Evolutionary conservation across 1,284 basidiomycete genomes (phyloP), one percentile per base, ranked within the genome.

Genomic region (Cerioporus squamosus): DNA sequence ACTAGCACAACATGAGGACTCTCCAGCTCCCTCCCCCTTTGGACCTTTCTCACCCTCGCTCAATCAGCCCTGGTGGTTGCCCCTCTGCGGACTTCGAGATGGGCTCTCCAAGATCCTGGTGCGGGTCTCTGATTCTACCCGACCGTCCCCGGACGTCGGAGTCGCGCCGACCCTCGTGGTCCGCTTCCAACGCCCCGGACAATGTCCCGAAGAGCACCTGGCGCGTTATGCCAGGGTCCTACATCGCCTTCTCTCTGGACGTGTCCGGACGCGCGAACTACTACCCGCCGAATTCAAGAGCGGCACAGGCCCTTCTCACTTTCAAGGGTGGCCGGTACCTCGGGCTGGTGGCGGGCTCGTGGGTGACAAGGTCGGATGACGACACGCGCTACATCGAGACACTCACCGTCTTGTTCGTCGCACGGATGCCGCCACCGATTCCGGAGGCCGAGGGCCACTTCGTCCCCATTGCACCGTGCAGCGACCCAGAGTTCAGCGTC

Each of bases 311-410:
- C 6, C 49, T 66, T 26, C 46, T 36, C 18, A 33, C 24, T 20
- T 60, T 58, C 49, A 53, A 55, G 18, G 51, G 51, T 18, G 42
- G 57, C 9, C 64, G 67, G 23, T 70, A 66, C 36, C 43, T 69
- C 42, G 70, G 69, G 17, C 64, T 69, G 5, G 70, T 72, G 12
- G 61, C 57, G 12, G 47, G 44, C 29, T 67, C 67, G 2, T 47
- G 39, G 45, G 42, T 65, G 22, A 49, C 59, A 43, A 38, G 15
- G 24, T 29, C 46, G 33, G 58, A 62, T 14, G 60, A 59, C 22
- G 55, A 58, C 14, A 48, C 55, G n/a, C 50, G 22, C 22, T 51
- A 55, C 29, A 48, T 60, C 17, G 64, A 68, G 20, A 68, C 64
- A 15, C 53, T 69, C 33, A 33, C 61, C 3, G 62, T 68, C 8